Conservation (phyloP, 106 monocot species). For the Dioscorea alata region DNA sequence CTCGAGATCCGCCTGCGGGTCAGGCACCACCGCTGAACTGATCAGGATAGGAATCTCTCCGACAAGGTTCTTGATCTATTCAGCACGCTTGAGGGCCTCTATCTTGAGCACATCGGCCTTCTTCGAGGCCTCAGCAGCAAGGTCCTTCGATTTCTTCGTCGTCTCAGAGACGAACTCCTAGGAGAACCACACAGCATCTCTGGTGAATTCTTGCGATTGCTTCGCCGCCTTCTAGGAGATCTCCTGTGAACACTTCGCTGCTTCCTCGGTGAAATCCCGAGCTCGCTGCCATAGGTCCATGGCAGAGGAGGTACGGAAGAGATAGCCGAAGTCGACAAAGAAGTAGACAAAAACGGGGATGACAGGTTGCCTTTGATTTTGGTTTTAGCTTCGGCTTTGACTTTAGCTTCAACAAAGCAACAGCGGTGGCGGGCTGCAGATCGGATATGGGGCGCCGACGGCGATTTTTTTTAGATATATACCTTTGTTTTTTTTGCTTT, state of each 20-base stretch:
- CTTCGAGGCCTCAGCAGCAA: conserved; percentile 75
- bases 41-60: conserved; percentile 45
- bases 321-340: too few species aligned
- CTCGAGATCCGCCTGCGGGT: conserved; percentile 42
- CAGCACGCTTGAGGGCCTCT: conserved; percentile 61
- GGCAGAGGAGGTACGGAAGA: neutral
- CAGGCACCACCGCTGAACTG: conserved; percentile 10
- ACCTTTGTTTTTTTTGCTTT: too few species aligned
- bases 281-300: conserved; percentile 92
- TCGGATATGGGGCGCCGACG: too few species aligned
- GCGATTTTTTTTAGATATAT: too few species aligned
- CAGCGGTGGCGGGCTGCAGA: too few species aligned
- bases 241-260: conserved; percentile 81
- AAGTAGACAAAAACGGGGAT: too few species aligned
- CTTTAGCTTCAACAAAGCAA: too few species aligned
- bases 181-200: conserved; percentile 50
- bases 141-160: conserved; percentile 58
- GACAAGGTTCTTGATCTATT: conserved; percentile 79
- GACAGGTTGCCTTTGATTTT: too few species aligned
- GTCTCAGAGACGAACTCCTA: conserved; percentile 61
- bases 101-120: conserved; percentile 40
- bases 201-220: conserved; percentile 62
- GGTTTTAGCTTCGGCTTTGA: too few species aligned
- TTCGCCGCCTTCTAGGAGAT: conserved; percentile 65
- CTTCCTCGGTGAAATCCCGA: conserved; percentile 74